phyloP scores from a whole-genome alignment of 73 alveolate species.

The Stentor coeruleus region DNA sequence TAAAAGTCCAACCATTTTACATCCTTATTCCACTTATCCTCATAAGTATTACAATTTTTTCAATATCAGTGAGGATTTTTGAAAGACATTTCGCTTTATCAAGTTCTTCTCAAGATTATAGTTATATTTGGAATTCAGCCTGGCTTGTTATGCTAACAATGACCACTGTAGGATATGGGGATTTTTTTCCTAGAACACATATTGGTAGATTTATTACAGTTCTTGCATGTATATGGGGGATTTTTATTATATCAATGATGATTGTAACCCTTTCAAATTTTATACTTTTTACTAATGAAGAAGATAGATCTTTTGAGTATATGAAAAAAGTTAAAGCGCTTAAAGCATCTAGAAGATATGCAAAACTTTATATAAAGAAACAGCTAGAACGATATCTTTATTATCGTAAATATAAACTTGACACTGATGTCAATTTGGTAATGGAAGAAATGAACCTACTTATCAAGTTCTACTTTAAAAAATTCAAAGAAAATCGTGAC shows the following conservation, averaged over 20 bases:
- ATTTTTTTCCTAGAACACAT: conserved; percentile 29
- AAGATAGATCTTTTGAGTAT: conserved; percentile 52
- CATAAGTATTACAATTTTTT: conserved; percentile 47
- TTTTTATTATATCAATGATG: conserved; percentile 65
- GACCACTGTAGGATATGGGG: conserved; percentile 41
- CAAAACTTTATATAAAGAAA: not conserved
- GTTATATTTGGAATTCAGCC: conserved; percentile 23
- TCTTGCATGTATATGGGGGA: conserved; percentile 39
- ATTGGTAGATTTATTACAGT: conserved; percentile 33
- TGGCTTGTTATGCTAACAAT: conserved; percentile 37
- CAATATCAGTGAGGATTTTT: conserved; percentile 43
- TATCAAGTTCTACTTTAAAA: not conserved
- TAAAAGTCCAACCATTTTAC: conserved; percentile 76
- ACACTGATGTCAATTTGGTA: not conserved
- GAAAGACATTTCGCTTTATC: conserved; percentile 50
- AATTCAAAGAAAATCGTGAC: not conserved
- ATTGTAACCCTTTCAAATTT: conserved; percentile 66
- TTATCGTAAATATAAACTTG: not conserved
- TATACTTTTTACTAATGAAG: conserved; percentile 51
- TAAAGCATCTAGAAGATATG: not conserved
- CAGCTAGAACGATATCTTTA: not conserved
- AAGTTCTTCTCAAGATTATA: conserved; percentile 39
- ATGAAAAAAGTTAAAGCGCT: not conserved
- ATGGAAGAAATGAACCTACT: not conserved
- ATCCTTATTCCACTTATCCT: conserved; percentile 45